phyloP scores from a whole-genome alignment of 2,329 filamentous ascomycete species.

The Truncatella angustata region DNA sequence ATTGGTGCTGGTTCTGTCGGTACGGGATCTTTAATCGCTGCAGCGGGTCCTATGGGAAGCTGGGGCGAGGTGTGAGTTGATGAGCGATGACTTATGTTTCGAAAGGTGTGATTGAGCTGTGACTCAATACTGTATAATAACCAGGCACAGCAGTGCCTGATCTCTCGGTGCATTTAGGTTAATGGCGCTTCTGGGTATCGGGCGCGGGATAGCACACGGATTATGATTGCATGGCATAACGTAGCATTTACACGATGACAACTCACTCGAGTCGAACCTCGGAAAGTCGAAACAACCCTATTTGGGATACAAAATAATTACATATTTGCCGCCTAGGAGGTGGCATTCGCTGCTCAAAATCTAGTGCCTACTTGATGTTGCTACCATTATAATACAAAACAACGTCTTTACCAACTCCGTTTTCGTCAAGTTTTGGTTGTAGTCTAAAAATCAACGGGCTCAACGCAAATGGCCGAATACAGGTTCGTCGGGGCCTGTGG shows the following conservation, averaged over 20 bases:
- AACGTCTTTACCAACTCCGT: no score
- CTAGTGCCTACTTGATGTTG: no score
- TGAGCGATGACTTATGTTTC: constrained; percentile 27
- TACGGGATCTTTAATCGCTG: constrained; percentile 69
- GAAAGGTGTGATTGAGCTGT: no score
- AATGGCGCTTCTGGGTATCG: background rate
- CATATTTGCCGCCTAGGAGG: background rate
- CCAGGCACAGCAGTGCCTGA: background rate
- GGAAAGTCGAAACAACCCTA: background rate
- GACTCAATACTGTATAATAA: constrained; percentile 5
- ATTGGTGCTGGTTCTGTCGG: constrained; percentile 72
- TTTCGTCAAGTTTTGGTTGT: no score
- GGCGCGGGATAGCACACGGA: background rate
- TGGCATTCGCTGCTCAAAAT: no score
- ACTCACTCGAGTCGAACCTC: background rate
- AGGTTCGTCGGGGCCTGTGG: no score
- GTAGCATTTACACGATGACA: background rate
- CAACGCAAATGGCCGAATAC: no score
- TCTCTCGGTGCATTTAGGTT: background rate
- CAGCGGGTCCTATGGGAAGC: constrained; percentile 66
- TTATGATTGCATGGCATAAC: background rate
- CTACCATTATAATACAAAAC: no score
- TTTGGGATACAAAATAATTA: background rate
- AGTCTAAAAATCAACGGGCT: no score
- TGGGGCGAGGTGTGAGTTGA: constrained; percentile 67